These are phyloP conservation scores for Nicotiana attenuata DNA, from an alignment of 257 asterid species.

Conservation along the genomic window DNA sequence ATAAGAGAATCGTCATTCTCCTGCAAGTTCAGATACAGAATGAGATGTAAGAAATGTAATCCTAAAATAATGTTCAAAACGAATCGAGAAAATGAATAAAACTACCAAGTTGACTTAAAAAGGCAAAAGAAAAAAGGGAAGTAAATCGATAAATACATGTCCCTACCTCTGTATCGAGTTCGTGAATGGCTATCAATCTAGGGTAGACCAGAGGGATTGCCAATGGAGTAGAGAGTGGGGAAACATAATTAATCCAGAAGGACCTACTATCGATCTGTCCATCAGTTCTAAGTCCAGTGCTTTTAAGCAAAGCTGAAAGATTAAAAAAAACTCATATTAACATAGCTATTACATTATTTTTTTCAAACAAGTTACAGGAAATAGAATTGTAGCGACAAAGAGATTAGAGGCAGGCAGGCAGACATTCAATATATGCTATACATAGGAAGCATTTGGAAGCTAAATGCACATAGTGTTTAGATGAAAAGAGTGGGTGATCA, in stretches of 20 bases:
- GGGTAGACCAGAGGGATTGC: conserved; percentile 94
- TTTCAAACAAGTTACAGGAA: not conserved
- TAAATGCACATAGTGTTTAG: not conserved
- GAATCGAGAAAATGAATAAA: not conserved
- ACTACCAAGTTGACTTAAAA: not conserved
- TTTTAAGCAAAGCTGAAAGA: conserved; percentile 72
- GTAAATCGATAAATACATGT: not conserved
- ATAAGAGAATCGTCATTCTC: conserved; percentile 56
- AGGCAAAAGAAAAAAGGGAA: not conserved
- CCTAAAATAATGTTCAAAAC: not conserved
- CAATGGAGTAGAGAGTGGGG: conserved; percentile 73
- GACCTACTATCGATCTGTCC: conserved; percentile 89
- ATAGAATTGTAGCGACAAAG: not conserved
- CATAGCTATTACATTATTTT: not conserved
- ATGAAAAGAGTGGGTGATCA: not conserved
- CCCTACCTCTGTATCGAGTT: conserved; percentile 67
- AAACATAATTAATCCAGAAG: conserved; percentile 81
- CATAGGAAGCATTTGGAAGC: not conserved
- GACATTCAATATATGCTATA: not conserved
- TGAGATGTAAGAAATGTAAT: conserved; percentile 3
- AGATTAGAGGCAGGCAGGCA: not conserved
- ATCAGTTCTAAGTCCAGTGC: conserved; percentile 80
- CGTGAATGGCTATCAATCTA: conserved; percentile 83
- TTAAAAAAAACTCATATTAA: conserved; percentile 13
- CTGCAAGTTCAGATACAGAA: conserved; percentile 37